A percentile compares a stretch with the other conserved stretches of the same genome.
These are phyloP conservation scores for Aspergillus sp. DNA, from an alignment of 2,329 filamentous ascomycete species.

Conservation along the genomic window DNA sequence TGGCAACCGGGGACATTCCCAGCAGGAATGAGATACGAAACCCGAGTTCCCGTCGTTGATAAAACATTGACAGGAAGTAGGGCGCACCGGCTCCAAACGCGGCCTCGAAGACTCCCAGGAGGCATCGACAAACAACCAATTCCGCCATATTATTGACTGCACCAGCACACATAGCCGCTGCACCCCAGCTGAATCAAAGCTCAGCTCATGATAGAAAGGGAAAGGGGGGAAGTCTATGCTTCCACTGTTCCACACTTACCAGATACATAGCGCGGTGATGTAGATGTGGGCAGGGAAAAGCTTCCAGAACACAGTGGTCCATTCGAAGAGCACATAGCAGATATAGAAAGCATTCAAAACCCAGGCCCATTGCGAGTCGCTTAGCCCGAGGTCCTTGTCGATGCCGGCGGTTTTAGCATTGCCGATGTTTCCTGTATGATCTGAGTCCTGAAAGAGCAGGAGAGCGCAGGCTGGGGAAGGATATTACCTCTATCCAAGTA, in stretches of 20 bases:
- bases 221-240: too few species aligned
- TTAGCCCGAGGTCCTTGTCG: constrained; percentile 18
- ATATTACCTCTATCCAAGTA: constrained; percentile 24
- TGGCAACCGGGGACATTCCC: constrained; percentile 38
- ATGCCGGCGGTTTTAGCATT: constrained; percentile 28
- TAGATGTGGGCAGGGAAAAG: constrained; percentile 26
- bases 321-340: constrained; percentile 26
- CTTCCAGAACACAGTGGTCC: constrained; percentile 27
- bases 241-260: constrained; percentile 14
- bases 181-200: constrained; percentile 20
- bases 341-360: constrained; percentile 27
- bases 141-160: constrained; percentile 21
- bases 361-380: constrained; percentile 24
- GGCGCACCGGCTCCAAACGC: constrained; percentile 25
- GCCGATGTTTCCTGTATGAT: constrained; percentile 20
- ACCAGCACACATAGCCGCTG: constrained; percentile 25
- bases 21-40: constrained; percentile 50
- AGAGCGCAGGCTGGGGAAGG: not conserved
- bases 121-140: constrained; percentile 21
- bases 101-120: constrained; percentile 25
- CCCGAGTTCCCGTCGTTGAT: constrained; percentile 50
- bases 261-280: constrained; percentile 21
- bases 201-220: not conserved
- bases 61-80: constrained; percentile 49
- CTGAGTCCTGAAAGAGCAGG: not conserved